These are phyloP conservation scores for Cystobasidium sp. DNA, from an alignment of 1,284 basidiomycete species.

Conservation along the genomic window DNA sequence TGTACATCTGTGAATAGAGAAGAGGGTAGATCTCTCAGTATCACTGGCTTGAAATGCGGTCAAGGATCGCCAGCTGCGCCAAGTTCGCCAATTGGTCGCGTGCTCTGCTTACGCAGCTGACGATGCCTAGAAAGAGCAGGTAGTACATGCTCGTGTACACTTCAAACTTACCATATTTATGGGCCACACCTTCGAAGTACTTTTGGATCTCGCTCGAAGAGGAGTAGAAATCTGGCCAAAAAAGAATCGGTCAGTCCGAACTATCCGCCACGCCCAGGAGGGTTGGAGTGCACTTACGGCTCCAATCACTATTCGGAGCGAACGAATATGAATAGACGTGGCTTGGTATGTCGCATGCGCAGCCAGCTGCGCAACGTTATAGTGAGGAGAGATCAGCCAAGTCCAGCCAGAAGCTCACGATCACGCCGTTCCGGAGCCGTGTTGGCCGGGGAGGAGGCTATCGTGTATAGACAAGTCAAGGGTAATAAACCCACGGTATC, in stretches of 20 bases:
- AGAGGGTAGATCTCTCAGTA: neutral
- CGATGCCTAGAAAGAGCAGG: neutral
- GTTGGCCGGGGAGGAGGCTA: too few species aligned
- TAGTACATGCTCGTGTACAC: neutral
- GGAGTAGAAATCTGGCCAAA: constrained; percentile 67
- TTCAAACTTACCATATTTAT: constrained; percentile 64
- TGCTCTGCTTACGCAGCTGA: neutral
- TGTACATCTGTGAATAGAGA: constrained; percentile 3
- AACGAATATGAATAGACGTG: constrained; percentile 22
- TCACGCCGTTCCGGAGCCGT: neutral
- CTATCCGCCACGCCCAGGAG: neutral
- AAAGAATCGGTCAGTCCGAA: neutral
- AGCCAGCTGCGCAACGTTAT: neutral
- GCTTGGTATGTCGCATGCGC: constrained; percentile 39
- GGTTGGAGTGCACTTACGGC: neutral
- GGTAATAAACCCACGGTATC: constrained; percentile 27
- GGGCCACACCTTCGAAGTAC: constrained; percentile 64
- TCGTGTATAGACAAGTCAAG: neutral
- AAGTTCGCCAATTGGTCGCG: too few species aligned
- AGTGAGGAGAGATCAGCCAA: neutral
- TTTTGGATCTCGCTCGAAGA: constrained; percentile 65
- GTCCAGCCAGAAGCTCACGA: neutral
- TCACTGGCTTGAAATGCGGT: too few species aligned
- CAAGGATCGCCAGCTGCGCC: too few species aligned
- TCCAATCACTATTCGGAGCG: constrained; percentile 16